These are phyloP conservation scores for Diaporthe citrichinensis DNA, from an alignment of 2,329 filamentous ascomycete genomes.

Conservation along the genomic window DNA sequence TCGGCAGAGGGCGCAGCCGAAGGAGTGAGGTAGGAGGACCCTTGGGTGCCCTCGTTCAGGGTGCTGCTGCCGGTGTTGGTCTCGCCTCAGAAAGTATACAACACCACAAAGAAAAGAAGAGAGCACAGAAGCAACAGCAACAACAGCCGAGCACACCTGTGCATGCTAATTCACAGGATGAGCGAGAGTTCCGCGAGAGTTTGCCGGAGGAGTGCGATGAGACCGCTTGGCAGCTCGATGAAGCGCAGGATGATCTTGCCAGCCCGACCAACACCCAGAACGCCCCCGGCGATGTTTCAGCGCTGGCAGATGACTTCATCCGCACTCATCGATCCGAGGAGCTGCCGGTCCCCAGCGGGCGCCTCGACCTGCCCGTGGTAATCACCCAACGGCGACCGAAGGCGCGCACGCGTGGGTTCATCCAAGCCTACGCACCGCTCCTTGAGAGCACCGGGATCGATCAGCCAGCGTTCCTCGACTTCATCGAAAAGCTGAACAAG, in stretches of 20 bases:
- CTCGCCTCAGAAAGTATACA: constrained; percentile 43
- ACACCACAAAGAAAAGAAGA: constrained; percentile 43
- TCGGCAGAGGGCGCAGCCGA: not conserved
- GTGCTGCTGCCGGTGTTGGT: constrained; percentile 42
- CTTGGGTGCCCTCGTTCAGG: constrained; percentile 40
- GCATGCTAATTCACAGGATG: not conserved
- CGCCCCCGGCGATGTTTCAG: not conserved
- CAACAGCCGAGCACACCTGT: not conserved
- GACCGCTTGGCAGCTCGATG: constrained; percentile 37
- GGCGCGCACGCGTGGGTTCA: constrained; percentile 62
- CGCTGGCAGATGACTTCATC: constrained; percentile 35
- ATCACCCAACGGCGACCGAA: constrained; percentile 66
- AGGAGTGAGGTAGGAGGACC: not conserved
- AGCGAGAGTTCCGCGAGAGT: not conserved
- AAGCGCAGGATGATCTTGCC: constrained; percentile 37
- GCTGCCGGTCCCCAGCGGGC: not conserved
- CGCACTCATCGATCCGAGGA: constrained; percentile 7
- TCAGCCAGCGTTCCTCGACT: constrained; percentile 62
- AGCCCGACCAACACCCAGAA: not conserved
- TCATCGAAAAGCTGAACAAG: constrained; percentile 62
- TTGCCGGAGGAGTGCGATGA: constrained; percentile 22
- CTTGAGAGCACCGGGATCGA: constrained; percentile 62
- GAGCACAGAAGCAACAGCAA: constrained; percentile 25
- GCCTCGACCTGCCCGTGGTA: constrained; percentile 61
- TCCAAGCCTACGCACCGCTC: constrained; percentile 66